Percentiles rank a stretch among this genome's conserved stretches.
Evolutionary conservation across 192 early-diverging fungal genomes (phyloP).

Genomic region (Phycomyces blakesleeanus): DNA sequence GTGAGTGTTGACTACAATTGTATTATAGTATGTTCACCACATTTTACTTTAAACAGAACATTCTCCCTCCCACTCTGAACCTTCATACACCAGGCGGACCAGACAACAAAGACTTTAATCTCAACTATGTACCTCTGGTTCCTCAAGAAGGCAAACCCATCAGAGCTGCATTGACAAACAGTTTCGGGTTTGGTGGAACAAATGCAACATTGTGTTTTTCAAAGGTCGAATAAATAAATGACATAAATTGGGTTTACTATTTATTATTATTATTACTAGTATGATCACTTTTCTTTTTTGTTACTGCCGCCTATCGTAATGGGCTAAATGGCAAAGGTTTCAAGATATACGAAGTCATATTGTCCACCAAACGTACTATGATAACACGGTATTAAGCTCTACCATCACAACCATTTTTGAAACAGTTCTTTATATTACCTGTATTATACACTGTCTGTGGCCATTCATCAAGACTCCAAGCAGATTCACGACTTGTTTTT

Average conservation of each 20-base stretch:
- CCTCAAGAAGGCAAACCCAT: slow-evolving; percentile 60
- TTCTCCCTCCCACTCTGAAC: slow-evolving; percentile 85
- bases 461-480: slow-evolving; percentile 94
- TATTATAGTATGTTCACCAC: too few relatives aligned
- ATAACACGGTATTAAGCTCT: neutral
- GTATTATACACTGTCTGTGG: slow-evolving; percentile 89
- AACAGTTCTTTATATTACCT: slow-evolving; percentile 43
- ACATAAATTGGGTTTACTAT: too few relatives aligned
- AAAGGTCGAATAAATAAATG: slow-evolving; percentile 36
- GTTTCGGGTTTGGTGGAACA: slow-evolving; percentile 90
- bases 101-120: slow-evolving; percentile 57
- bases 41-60: slow-evolving; percentile 52
- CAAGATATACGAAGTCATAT: slow-evolving; percentile 82
- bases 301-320: slow-evolving; percentile 50
- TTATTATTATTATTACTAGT: neutral
- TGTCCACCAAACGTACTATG: slow-evolving; percentile 72
- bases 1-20: slow-evolving; percentile 40
- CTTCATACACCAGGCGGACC: slow-evolving; percentile 54
- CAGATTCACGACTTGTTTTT: slow-evolving; percentile 85
- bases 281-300: neutral
- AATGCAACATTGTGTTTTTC: slow-evolving; percentile 70
- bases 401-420: neutral
- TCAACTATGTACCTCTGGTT: slow-evolving; percentile 78
- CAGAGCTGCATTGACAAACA: slow-evolving; percentile 74
- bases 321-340: slow-evolving; percentile 75